Evolutionary conservation across 2,329 filamentous ascomycete species (phyloP), one percentile per base, ranked within the genome.

Genomic region (Hymenoscyphus repandus): DNA sequence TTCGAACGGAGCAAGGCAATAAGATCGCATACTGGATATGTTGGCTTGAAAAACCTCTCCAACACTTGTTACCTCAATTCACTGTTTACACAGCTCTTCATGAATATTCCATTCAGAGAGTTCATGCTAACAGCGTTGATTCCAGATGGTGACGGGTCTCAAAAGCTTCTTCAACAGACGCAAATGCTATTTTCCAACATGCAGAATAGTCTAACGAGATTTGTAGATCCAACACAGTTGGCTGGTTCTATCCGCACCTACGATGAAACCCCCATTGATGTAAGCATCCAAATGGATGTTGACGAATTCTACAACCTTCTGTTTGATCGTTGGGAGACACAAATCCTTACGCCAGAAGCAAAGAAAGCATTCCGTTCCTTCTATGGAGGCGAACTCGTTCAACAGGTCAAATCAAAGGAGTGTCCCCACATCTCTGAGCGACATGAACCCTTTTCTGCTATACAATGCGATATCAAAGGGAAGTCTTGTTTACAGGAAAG

Each of bases 61-160:
- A 96, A 96, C 65, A 97, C 95, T 0, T 99, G 93, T 69, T 99
- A 99, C 66, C 79, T 97, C 65, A 99, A 99, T 66, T 97, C 93
- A 0, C 74, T 99, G 0, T 78, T 97, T 54, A 92, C 90, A 0
- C 93, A 99, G 65, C 79, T 99, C 0, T 99, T 92, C 73, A 97
- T 96, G 90, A 97, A 99, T 64, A 72, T 88, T 13, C 78, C 82
- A 6, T 97, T 99, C 63, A 85, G 93, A 15, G 77, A 80, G 13
- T 96, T 97, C 67, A 87, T 99, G 59, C 75, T 97, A 53, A 69
- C 74, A 50, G 74, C 80, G n/a, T 39, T 52, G 45, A 71, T 88
- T 20, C 67, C 73, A 12, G 80, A 86, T 54, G 68, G 72, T 0
- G 68, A 72, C 11, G 69, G 72, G 2, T 74, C 77, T 30, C 87